Base-by-base conservation (phyloP, 2,329 filamentous ascomycete genomes). In the Aspergillus versicolor region DNA sequence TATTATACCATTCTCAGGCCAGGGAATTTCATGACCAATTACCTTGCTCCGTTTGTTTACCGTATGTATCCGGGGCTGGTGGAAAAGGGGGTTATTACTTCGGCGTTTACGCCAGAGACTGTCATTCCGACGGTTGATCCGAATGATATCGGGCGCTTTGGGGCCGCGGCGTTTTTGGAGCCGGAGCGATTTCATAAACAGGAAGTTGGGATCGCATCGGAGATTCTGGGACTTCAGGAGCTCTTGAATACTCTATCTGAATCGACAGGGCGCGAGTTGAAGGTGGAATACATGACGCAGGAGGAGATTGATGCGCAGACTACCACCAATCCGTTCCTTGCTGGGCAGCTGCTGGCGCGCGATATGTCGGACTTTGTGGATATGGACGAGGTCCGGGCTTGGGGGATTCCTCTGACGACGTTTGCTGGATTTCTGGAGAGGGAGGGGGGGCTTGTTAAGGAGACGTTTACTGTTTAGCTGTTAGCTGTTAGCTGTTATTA, bases 11-110 rank as follows among this genome's bases (percentile, higher is more conserved):
- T 84, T 21, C 64, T 84, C 2, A 78, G 80, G 2, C 79, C 80
- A 0, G 79, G 77, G 1, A 76, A 73, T 62, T 84, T 84, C 70
- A 81, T 82, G 76, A 72, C 74, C 19, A 84, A 84, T 62, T 79
- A 78, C 58, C 47, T 82, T 4, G 56, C 67, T 4, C 80, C 80
- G 3, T 67, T 76, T 11, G 73, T 76, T 1, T 52, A 50, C 9
- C 70, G 76, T 8, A 71, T 77, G 68, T 80, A 77, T 56, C 70
- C 73, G 0, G 75, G 72, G 0, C 66, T 82, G 6, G 63, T 69
- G 2, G 69, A 73, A 5, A 68, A 69, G 3, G 77, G 77, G 0
- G 65, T 72, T 21, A 78, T 77, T 59, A 67, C 65, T 0, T 75
- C 73, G 2, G 74, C 77, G 0, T 62, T 77, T 21, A 62, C 61